Evolutionary conservation across 2,329 filamentous ascomycete species (phyloP).

Genomic region (Penicillium sp.): DNA sequence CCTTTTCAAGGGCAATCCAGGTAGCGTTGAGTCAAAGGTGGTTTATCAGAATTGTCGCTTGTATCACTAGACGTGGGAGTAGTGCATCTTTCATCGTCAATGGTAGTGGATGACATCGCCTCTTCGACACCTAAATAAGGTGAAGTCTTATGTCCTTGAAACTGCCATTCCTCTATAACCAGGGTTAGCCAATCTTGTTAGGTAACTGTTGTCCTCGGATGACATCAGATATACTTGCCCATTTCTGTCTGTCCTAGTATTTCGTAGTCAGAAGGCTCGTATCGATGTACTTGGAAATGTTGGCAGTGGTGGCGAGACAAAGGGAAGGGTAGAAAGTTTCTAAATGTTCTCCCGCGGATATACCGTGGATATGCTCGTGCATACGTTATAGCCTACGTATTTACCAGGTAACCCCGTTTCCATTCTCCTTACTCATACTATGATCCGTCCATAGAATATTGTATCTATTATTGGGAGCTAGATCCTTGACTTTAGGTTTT

Average conservation of each 20-base stretch:
- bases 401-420: not conserved
- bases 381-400: not conserved
- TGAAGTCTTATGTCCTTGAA: not conserved
- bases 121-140: not conserved
- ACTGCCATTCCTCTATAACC: not conserved
- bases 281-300: not conserved
- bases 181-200: not conserved
- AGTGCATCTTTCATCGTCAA: not conserved
- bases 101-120: not conserved
- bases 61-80: not conserved
- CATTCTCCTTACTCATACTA: not conserved
- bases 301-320: not conserved
- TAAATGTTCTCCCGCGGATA: not conserved
- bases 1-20: not conserved
- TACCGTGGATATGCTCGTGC: not conserved
- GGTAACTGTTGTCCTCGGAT: not conserved
- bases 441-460: not conserved
- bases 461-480: too few species aligned
- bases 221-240: not conserved
- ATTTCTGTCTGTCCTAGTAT: not conserved
- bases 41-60: not conserved
- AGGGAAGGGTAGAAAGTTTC: not conserved
- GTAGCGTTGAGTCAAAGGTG: not conserved
- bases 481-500: too few species aligned
- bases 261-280: not conserved